These are phyloP conservation scores for Colletotrichum agaves DNA, from an alignment of 2,329 filamentous ascomycete species.

Conservation along the genomic window DNA sequence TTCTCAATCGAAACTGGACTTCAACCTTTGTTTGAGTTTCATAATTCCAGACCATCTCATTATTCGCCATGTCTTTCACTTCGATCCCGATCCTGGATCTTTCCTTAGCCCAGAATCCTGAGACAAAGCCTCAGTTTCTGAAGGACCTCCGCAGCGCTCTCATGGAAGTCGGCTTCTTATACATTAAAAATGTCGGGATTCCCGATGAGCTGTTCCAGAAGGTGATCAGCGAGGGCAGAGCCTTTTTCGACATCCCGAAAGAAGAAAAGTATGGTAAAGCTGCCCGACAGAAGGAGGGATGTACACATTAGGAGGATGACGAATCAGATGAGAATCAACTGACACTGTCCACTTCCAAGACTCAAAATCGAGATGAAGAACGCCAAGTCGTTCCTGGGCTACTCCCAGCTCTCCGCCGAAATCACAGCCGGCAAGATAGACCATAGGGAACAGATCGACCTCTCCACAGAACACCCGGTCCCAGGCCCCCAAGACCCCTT, in stretches of 20 bases:
- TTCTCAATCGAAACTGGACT: background rate
- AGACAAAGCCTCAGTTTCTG: conserved; percentile 79
- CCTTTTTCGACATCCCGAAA: conserved; percentile 80
- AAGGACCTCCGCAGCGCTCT: conserved; percentile 77
- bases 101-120: conserved; percentile 69
- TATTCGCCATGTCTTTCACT: conserved; percentile 72
- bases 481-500: conserved; percentile 71
- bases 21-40: background rate
- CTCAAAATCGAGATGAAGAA: conserved; percentile 79
- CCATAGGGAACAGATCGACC: conserved; percentile 87
- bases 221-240: conserved; percentile 74
- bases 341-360: conserved; percentile 47
- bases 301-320: background rate
- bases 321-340: background rate
- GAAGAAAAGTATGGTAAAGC: conserved; percentile 73
- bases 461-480: conserved; percentile 80
- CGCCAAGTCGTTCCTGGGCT: conserved; percentile 76
- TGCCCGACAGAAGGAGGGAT: background rate
- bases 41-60: background rate
- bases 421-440: conserved; percentile 80
- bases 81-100: conserved; percentile 83
- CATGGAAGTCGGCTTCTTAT: conserved; percentile 89
- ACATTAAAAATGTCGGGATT: conserved; percentile 83
- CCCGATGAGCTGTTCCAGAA: conserved; percentile 70
- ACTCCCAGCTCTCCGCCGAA: conserved; percentile 73